phyloP scores from a whole-genome alignment of 352 stramenopile species.

The Pythium guiyangense region DNA sequence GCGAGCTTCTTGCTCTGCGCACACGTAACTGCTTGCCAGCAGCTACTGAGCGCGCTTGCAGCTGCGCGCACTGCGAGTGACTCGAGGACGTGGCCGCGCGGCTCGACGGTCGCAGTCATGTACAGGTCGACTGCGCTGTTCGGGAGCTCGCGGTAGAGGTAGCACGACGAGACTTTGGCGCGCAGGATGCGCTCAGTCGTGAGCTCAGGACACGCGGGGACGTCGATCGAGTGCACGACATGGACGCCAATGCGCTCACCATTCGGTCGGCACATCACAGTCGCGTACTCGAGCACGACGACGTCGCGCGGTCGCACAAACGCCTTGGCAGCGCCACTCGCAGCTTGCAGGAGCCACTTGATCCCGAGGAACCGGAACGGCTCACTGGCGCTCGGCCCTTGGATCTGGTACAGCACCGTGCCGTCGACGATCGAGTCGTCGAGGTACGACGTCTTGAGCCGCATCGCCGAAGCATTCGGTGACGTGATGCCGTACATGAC shows the following conservation, averaged over 20 bases:
- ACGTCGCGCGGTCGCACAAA: conserved; percentile 29
- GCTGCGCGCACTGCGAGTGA: conserved; percentile 10
- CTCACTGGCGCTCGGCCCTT: conserved; percentile 27
- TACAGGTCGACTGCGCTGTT: no score
- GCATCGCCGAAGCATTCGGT: conserved; percentile 26
- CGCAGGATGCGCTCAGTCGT: no score
- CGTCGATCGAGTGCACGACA: no score
- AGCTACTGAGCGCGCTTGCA: conserved; percentile 31
- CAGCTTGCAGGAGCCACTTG: conserved; percentile 52
- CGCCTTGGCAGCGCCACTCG: conserved; percentile 22
- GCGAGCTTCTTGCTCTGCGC: no score
- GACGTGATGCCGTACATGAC: conserved; percentile 58
- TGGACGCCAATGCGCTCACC: no score
- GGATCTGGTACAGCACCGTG: conserved; percentile 37
- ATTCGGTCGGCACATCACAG: conserved; percentile 5
- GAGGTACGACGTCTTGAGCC: conserved; percentile 42
- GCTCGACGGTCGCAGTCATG: fast-evolving
- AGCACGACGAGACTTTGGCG: no score
- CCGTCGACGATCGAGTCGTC: conserved; percentile 46
- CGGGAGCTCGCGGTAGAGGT: no score
- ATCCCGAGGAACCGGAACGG: conserved; percentile 54
- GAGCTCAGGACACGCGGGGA: no score
- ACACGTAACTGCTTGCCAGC: no score
- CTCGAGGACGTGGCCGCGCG: no score
- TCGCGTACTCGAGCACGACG: conserved; percentile 30